Evolutionary conservation across 306 rosid species (phyloP).

Genomic region (Corylus americana): DNA sequence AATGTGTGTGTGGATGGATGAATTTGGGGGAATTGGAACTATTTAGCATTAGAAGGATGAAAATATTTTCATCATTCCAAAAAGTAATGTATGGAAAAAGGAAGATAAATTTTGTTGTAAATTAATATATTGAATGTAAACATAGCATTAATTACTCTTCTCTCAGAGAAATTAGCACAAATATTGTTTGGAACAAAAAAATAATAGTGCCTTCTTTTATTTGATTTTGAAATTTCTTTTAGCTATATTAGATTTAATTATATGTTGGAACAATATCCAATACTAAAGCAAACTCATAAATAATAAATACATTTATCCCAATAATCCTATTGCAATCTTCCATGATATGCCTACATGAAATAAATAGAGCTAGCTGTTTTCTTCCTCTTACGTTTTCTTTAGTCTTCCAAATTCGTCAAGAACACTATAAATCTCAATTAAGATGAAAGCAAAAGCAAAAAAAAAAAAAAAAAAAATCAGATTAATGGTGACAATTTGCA

Average conservation of each 20-base stretch:
- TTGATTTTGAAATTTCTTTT: not conserved
- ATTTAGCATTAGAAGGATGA: too few species aligned
- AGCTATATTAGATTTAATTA: too few species aligned
- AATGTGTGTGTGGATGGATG: too few species aligned
- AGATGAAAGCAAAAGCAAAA: not conserved
- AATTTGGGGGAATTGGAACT: too few species aligned
- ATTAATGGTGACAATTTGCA: not conserved
- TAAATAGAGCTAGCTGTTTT: not conserved
- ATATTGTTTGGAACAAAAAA: not conserved
- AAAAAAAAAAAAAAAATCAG: not conserved
- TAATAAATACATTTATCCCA: not conserved
- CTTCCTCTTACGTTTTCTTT: conserved; percentile 2
- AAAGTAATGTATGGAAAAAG: too few species aligned
- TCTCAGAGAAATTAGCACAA: not conserved
- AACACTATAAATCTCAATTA: not conserved
- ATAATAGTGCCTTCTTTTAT: not conserved
- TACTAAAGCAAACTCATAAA: not conserved
- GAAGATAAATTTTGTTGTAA: too few species aligned
- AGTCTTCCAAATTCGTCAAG: not conserved
- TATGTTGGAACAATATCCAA: too few species aligned
- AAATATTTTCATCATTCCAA: too few species aligned
- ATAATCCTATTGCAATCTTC: not conserved
- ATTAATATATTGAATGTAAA: too few species aligned
- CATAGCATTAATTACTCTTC: too few species aligned
- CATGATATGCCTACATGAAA: not conserved